A percentile compares a stretch with the other conserved stretches of the same genome.
These are phyloP conservation scores for Kodamaea jinghongensis DNA, from an alignment of 805 yeast species.

Conservation along the genomic window DNA sequence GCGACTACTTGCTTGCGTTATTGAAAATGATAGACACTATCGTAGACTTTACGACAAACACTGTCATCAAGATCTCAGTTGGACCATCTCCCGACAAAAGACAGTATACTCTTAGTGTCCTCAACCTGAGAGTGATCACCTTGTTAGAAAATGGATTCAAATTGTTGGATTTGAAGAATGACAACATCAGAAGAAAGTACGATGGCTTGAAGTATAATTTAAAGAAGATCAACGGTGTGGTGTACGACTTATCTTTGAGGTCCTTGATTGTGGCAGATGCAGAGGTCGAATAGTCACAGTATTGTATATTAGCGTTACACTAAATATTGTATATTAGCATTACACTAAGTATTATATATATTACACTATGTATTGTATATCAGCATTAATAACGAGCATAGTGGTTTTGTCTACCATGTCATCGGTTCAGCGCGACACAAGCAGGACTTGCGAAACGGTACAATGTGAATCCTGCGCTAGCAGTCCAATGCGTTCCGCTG, in stretches of 20 bases:
- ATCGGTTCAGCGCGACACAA: too few species aligned
- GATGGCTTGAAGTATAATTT: slow-evolving; percentile 30
- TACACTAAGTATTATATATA: too few species aligned
- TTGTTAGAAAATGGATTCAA: slow-evolving; percentile 27
- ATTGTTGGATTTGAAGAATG: slow-evolving; percentile 29
- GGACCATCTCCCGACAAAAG: slow-evolving; percentile 3
- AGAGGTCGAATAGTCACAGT: slow-evolving; percentile 5
- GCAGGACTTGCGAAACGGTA: too few species aligned
- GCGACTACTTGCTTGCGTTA: slow-evolving; percentile 21
- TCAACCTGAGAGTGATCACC: slow-evolving; percentile 22
- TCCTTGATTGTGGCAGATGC: slow-evolving; percentile 5
- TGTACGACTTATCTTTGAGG: slow-evolving; percentile 21
- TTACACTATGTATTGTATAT: too few species aligned
- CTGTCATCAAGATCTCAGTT: slow-evolving; percentile 21
- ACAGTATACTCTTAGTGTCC: slow-evolving; percentile 18
- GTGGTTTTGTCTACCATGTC: too few species aligned
- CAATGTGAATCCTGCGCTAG: too few species aligned
- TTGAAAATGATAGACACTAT: slow-evolving; percentile 21
- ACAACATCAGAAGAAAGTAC: slow-evolving; percentile 23
- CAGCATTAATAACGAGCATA: too few species aligned
- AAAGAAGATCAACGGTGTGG: slow-evolving; percentile 25
- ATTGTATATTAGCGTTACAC: too few species aligned
- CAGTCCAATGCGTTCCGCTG: too few species aligned
- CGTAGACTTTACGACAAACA: slow-evolving; percentile 24
- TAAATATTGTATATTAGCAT: too few species aligned